phyloP scores from a whole-genome alignment of 257 asterid species.

The Solanum piurae region DNA sequence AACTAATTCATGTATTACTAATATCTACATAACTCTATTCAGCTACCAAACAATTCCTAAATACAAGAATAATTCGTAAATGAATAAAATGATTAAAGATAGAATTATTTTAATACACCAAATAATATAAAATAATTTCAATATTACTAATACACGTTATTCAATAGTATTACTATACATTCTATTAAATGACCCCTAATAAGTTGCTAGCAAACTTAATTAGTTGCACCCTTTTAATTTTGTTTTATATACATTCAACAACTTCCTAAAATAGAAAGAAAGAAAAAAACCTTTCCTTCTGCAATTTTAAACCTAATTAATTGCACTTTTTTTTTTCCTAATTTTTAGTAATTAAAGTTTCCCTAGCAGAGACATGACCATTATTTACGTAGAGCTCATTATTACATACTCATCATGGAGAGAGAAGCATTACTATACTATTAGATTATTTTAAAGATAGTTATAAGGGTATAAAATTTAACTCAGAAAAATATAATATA shows the following conservation, averaged over 20 bases:
- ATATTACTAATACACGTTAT: not conserved
- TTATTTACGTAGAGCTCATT: not conserved
- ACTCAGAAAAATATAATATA: not conserved
- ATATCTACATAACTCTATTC: too few species aligned
- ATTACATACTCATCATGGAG: not conserved
- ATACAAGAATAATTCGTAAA: too few species aligned
- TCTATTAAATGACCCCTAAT: not conserved
- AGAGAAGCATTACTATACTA: not conserved
- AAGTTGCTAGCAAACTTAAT: not conserved
- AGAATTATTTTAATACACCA: too few species aligned
- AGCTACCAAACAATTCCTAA: too few species aligned
- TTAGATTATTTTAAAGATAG: not conserved
- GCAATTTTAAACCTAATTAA: not conserved
- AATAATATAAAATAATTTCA: too few species aligned
- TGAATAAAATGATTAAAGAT: not conserved
- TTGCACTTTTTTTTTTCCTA: not conserved
- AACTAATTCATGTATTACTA: too few species aligned
- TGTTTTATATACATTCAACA: not conserved
- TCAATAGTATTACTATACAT: not conserved
- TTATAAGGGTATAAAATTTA: not conserved
- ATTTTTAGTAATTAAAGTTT: not conserved
- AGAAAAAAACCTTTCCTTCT: not conserved
- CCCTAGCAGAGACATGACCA: not conserved
- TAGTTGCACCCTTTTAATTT: not conserved
- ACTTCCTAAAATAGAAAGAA: not conserved